Evolutionary conservation across 768 basidiomycete genomes (phyloP), one percentile per base, ranked within the genome.

Genomic region (Pilatotrama ljubarskyi): DNA sequence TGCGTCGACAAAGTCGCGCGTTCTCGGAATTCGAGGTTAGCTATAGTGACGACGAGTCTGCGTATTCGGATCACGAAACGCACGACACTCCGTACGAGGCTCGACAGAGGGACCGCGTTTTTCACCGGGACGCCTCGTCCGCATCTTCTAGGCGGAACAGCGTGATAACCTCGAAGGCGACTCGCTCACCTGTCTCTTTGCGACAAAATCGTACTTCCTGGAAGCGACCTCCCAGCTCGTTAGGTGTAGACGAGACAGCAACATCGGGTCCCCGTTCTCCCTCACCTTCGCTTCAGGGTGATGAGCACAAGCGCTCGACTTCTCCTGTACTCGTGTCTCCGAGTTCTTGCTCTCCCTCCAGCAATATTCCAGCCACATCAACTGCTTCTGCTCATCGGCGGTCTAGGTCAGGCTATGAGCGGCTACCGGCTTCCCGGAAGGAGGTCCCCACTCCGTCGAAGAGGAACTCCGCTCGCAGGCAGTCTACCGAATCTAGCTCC

Each of bases 21-120:
- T 24, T 14, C 13, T 26, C 24, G 10, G 20, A 18, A 22, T 25
- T 20, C 20, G 18, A 38, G 9, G 13, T 20, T 7, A 24, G 50
- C 22, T 10, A 24, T 2, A 41, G 50, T n/a, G 66, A 66, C 26
- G 52, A 60, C 1, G 57, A 59, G 32, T 62, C 60, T 2, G 51
- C 44, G 1, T 66, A 64, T 29, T 64, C 66, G 1, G 60, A 66
- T 14, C 53, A 59, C 11, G 56, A 42, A 2, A 38, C 14, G 0
- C 11, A 3, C 9, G 44, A 13, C 5, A 14, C 10, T 11, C 32
- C 22, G 5, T n/a, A n/a, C 29, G 5, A 32, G 29, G 29, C 20
- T n/a, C n/a, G n/a, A n/a, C n/a, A n/a, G n/a, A n/a, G n/a, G n/a
- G 35, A 13, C 20, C 8, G 36, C 17, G n/a, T 11, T 10, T 20